These are phyloP conservation scores for Fragilariopsis cylindrus DNA, from an alignment of 108 stramenopile species.

Conservation along the genomic window DNA sequence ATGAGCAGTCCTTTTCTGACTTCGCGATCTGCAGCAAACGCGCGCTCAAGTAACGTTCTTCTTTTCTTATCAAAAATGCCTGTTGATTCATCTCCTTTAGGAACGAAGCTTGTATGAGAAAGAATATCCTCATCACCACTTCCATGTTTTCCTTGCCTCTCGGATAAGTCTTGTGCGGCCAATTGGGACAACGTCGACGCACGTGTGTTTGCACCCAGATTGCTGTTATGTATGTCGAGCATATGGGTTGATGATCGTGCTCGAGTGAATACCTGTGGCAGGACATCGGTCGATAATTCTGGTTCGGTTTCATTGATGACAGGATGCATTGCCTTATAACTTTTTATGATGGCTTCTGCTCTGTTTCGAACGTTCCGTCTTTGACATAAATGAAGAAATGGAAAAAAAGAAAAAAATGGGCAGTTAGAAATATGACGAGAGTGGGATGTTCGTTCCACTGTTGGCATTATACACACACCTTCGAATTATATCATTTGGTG, in stretches of 20 bases:
- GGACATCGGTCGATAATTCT: slow-evolving; percentile 55
- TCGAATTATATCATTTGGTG: slow-evolving; percentile 35
- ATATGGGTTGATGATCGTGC: slow-evolving; percentile 57
- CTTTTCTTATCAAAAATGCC: slow-evolving; percentile 57
- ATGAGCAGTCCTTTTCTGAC: slow-evolving; percentile 69
- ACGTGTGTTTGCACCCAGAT: slow-evolving; percentile 35
- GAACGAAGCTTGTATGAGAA: slow-evolving; percentile 65
- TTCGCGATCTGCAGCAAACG: slow-evolving; percentile 79
- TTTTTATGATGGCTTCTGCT: slow-evolving; percentile 63
- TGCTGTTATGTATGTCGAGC: slow-evolving; percentile 37
- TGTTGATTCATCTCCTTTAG: slow-evolving; percentile 20
- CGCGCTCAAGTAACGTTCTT: slow-evolving; percentile 67
- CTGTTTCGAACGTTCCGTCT: slow-evolving; percentile 63
- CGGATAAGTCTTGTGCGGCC: slow-evolving; percentile 37
- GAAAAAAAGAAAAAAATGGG: no score
- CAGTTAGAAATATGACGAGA: no score
- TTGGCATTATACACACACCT: no score
- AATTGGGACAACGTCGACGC: slow-evolving; percentile 52
- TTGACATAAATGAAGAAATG: no score
- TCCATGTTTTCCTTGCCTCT: neutral
- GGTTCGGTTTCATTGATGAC: neutral
- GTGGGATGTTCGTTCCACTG: no score
- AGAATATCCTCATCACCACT: slow-evolving; percentile 65
- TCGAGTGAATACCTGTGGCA: slow-evolving; percentile 70
- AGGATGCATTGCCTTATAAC: slow-evolving; percentile 36